Evolutionary conservation across 192 early-diverging fungal genomes (phyloP).

Genomic region (Backusella circina): DNA sequence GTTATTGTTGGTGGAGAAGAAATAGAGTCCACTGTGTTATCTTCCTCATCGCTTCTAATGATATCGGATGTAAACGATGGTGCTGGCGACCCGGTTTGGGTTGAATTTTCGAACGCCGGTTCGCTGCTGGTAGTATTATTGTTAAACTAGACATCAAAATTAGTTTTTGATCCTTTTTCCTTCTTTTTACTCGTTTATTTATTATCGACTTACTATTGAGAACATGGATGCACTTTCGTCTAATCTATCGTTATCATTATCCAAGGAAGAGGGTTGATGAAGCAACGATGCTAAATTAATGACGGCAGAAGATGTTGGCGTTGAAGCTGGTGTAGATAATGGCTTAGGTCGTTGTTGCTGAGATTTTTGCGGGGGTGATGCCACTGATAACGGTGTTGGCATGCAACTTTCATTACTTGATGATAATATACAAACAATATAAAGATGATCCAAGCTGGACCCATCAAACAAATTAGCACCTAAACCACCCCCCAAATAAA

Average conservation of each 20-base stretch:
- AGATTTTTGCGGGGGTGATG: background rate
- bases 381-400: background rate
- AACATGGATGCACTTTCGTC: background rate
- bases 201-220: background rate
- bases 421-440: conserved; percentile 33
- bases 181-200: background rate
- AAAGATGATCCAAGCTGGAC: conserved; percentile 41
- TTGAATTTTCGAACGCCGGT: background rate
- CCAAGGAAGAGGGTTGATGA: background rate
- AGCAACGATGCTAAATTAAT: conserved; percentile 1
- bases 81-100: background rate
- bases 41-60: background rate
- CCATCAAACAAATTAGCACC: conserved; percentile 44
- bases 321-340: background rate
- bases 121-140: background rate
- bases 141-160: background rate
- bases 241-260: background rate
- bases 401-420: background rate
- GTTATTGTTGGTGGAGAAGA: background rate
- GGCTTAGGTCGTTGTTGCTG: background rate
- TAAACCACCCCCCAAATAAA: conserved; percentile 57
- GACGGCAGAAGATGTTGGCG: background rate
- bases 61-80: background rate
- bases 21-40: background rate
- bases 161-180: background rate